These are phyloP conservation scores for Cydonia oblonga DNA, from an alignment of 331 rosid genomes.

Conservation along the genomic window DNA sequence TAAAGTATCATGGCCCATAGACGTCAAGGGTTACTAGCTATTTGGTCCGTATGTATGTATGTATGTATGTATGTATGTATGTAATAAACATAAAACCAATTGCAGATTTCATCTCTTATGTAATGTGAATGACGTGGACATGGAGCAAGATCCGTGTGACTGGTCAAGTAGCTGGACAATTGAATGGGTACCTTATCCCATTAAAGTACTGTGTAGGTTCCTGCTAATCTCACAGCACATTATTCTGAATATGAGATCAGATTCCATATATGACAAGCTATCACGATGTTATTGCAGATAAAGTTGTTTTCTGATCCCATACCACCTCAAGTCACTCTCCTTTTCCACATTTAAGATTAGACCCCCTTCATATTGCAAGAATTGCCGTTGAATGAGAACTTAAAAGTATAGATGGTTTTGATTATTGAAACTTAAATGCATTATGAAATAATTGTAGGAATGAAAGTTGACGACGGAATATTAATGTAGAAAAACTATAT, in stretches of 20 bases:
- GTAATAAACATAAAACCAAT: not conserved
- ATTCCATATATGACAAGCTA: not conserved
- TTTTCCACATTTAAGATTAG: not conserved
- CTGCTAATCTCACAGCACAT: not conserved
- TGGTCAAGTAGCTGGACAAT: not conserved
- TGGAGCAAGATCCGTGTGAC: not conserved
- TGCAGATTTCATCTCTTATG: not conserved
- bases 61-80: not conserved
- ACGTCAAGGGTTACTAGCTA: too few species aligned
- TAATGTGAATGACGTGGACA: not conserved
- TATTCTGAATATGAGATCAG: not conserved
- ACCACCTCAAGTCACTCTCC: too few species aligned
- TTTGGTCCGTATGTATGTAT: too few species aligned
- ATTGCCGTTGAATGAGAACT: not conserved
- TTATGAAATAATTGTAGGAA: not conserved
- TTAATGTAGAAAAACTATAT: too few species aligned
- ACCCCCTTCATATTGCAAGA: not conserved
- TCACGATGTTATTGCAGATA: not conserved
- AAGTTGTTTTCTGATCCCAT: not conserved
- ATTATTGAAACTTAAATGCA: not conserved
- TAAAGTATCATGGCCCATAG: too few species aligned
- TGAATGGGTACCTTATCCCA: not conserved
- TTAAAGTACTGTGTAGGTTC: not conserved
- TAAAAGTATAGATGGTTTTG: too few species aligned
- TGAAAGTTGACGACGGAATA: not conserved